phyloP scores from a whole-genome alignment of 768 basidiomycete species.

The Fistulinella prunicolor region DNA sequence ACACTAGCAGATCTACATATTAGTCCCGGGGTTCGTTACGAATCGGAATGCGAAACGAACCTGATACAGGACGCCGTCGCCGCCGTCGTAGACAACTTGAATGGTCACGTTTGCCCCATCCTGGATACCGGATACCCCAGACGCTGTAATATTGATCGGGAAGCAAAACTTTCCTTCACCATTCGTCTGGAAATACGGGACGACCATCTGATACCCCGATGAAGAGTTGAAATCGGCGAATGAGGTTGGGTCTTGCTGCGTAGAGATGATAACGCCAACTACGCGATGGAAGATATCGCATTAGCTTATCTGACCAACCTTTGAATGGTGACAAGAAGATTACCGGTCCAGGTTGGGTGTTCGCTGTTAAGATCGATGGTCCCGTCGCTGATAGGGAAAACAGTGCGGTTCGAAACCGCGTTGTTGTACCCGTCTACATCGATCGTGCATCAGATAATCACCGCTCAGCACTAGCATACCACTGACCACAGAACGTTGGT shows the following conservation, averaged over 20 bases:
- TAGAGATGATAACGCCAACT: constrained; percentile 58
- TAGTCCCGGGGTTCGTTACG: constrained; percentile 27
- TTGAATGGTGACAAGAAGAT: neutral
- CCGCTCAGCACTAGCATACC: no score
- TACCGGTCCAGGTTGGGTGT: constrained; percentile 61
- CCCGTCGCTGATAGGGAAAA: constrained; percentile 65
- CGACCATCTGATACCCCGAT: constrained; percentile 34
- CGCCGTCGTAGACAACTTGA: constrained; percentile 64
- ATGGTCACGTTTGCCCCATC: constrained; percentile 77
- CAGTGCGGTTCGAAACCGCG: constrained; percentile 51
- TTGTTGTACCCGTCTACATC: constrained; percentile 59
- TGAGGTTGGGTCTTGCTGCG: constrained; percentile 53
- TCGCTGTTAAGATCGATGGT: constrained; percentile 63
- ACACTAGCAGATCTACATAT: no score
- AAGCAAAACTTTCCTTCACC: constrained; percentile 68
- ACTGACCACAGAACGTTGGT: constrained; percentile 64
- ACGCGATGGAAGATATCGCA: constrained; percentile 6
- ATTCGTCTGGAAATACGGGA: constrained; percentile 46
- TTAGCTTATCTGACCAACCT: constrained; percentile 3
- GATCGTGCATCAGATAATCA: neutral
- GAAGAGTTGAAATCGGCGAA: constrained; percentile 60
- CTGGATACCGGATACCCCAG: constrained; percentile 46
- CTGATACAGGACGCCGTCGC: constrained; percentile 72
- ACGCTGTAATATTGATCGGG: constrained; percentile 55
- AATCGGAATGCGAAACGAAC: constrained; percentile 29